phyloP scores from a whole-genome alignment of 305 asterid species.

The Rubia tinctorum region DNA sequence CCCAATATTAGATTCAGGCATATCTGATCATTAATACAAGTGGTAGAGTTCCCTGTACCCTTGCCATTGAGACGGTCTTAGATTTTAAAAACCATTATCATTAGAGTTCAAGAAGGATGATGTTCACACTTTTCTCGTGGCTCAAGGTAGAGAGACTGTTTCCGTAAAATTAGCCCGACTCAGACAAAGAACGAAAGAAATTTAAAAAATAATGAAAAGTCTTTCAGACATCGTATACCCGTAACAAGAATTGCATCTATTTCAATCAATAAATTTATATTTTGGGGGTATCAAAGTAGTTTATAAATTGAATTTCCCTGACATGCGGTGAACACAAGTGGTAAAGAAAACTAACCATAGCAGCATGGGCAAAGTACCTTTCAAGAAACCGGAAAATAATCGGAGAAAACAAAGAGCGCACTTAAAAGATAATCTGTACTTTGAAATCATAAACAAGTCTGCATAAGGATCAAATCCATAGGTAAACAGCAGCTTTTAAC shows the following conservation, averaged over 20 bases:
- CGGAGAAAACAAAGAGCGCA: slow-evolving; percentile 22
- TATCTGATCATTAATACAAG: background rate
- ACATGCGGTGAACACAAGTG: background rate
- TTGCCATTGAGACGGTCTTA: too few relatives aligned
- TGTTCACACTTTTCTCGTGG: too few relatives aligned
- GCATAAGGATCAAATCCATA: background rate
- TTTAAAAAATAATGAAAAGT: background rate
- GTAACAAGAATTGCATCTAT: background rate
- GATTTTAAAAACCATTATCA: too few relatives aligned
- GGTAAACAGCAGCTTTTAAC: slow-evolving; percentile 14
- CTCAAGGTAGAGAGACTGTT: background rate
- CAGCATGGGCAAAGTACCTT: background rate
- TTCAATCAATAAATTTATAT: too few relatives aligned
- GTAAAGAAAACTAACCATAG: background rate
- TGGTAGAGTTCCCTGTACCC: background rate
- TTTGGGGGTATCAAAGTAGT: background rate
- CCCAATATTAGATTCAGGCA: too few relatives aligned
- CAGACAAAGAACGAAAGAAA: background rate
- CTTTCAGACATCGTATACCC: background rate
- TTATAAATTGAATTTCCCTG: background rate
- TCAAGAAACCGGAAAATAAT: slow-evolving; percentile 12
- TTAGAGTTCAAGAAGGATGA: too few relatives aligned
- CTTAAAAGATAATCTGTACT: slow-evolving; percentile 49
- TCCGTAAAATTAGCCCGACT: background rate
- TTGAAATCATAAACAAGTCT: slow-evolving; percentile 12